phyloP scores from a whole-genome alignment of 768 basidiomycete species.

The Leccinum disarticulatum region DNA sequence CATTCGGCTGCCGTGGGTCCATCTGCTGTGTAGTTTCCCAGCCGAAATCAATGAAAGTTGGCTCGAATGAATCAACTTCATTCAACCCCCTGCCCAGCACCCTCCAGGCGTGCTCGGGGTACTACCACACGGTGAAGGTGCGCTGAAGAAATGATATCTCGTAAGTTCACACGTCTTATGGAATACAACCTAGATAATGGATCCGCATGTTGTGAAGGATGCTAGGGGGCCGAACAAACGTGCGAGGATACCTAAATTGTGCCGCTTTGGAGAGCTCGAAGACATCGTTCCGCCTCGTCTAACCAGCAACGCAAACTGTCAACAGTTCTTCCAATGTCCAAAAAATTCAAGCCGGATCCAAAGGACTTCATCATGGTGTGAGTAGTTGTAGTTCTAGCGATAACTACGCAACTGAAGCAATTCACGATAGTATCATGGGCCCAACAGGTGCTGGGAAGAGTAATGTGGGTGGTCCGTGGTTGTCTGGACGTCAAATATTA shows the following conservation, averaged over 20 bases:
- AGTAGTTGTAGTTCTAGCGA: neutral
- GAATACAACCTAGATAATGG: neutral
- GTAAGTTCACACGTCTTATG: neutral
- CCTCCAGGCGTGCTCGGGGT: neutral
- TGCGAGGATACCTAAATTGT: neutral
- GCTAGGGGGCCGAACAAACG: neutral
- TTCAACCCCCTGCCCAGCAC: neutral
- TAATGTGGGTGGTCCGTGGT: slow-evolving; percentile 13
- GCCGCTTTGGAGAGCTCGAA: neutral
- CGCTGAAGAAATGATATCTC: neutral
- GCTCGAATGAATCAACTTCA: neutral
- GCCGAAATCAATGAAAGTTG: neutral
- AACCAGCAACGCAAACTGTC: neutral
- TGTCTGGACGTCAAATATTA: neutral
- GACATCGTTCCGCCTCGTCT: neutral
- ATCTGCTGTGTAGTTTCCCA: neutral
- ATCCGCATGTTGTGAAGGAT: neutral
- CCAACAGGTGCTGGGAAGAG: slow-evolving; percentile 28
- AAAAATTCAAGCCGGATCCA: slow-evolving; percentile 9
- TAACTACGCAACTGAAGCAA: neutral
- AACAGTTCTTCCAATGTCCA: neutral
- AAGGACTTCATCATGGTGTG: slow-evolving; percentile 17
- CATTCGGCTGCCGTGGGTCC: neutral
- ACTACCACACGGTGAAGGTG: neutral
- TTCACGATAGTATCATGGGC: slow-evolving; percentile 19